Base-by-base conservation (phyloP, 441 rosid species). In the Dalechampia spathulata region DNA sequence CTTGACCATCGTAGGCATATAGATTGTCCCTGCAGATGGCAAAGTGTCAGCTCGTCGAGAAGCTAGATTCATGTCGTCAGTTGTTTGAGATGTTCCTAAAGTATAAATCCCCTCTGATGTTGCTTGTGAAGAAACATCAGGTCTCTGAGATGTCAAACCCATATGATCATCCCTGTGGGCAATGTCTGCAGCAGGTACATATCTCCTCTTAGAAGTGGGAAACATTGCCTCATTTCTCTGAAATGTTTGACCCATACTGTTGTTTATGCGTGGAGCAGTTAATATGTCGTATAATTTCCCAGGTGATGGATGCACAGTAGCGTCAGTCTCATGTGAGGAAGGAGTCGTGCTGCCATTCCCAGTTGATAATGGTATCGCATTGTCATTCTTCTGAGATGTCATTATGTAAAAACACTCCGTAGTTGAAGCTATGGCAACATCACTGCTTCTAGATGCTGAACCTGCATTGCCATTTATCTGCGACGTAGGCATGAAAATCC, bases 141-240 rank as follows among this genome's bases (percentile, higher is more conserved):
- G 19, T 51, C 67, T 68, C 54, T 44, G 66, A 54, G 70, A 48
- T 11, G 76, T 48, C 15, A 67, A 60, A 55, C 43, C 63, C 42
- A 65, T 39, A 57, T 52, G 67, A 23, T 61, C 74, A n/a, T 52
- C 57, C 38, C 72, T 55, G 37, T 58, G 74, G 32, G 71, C 47
- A n/a, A n/a, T n/a, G n/a, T n/a, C n/a, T n/a, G 74, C 34, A 11
- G 62, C 27, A 14, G 73, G 55, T n/a, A 66, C n/a, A 52, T 53
- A 71, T 32, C 66, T 47, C 42, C 72, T 72, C 65, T 70, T 70
- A 1, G 75, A 56, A 49, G 74, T 37, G 19, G 70, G 67, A 51
- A 73, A 73, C 20, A 63, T 26, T 5, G 51, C 16, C 20, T 63
- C 52, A 10, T 28, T 63, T 47, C 62, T 69, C 36, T 41, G 56